Evolutionary conservation across 2,329 filamentous ascomycete species (phyloP).

Genomic region (Calonectria leucothoes): DNA sequence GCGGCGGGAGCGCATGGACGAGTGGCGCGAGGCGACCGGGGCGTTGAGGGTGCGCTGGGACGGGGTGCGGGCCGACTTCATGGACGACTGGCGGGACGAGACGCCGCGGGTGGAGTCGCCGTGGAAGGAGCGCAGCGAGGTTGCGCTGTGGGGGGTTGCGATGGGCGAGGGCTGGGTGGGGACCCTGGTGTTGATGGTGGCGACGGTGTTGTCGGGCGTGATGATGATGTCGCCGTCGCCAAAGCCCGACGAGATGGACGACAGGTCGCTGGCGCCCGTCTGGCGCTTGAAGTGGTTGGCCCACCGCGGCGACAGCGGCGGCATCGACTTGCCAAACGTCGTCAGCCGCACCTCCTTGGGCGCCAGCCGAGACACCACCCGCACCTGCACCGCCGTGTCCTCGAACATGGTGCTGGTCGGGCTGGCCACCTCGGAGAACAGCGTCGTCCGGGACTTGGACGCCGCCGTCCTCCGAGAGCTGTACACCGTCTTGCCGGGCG

Average conservation of each 20-base stretch:
- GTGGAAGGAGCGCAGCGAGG: constrained; percentile 29
- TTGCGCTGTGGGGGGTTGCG: constrained; percentile 22
- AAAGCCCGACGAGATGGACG: constrained; percentile 73
- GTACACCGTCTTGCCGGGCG: constrained; percentile 35
- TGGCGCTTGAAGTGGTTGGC: constrained; percentile 28
- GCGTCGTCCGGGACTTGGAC: constrained; percentile 24
- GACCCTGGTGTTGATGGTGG: constrained; percentile 26
- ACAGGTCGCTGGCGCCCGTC: constrained; percentile 62
- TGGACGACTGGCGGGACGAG: constrained; percentile 6
- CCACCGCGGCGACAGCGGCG: constrained; percentile 24
- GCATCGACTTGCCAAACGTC: constrained; percentile 27
- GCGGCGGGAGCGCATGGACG: constrained; percentile 40
- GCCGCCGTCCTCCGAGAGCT: constrained; percentile 24
- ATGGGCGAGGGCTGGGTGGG: constrained; percentile 26
- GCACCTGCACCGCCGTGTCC: constrained; percentile 33
- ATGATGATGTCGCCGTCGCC: constrained; percentile 70
- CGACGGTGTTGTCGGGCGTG: constrained; percentile 45
- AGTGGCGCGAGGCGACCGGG: background rate
- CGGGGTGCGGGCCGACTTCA: constrained; percentile 12
- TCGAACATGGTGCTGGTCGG: constrained; percentile 39
- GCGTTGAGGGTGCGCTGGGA: background rate
- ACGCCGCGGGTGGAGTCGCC: constrained; percentile 45
- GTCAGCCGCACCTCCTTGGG: constrained; percentile 27
- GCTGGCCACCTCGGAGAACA: constrained; percentile 31
- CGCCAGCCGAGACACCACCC: constrained; percentile 34